phyloP scores from a whole-genome alignment of 2,329 filamentous ascomycete species.

The Dichotomopilus funicola region DNA sequence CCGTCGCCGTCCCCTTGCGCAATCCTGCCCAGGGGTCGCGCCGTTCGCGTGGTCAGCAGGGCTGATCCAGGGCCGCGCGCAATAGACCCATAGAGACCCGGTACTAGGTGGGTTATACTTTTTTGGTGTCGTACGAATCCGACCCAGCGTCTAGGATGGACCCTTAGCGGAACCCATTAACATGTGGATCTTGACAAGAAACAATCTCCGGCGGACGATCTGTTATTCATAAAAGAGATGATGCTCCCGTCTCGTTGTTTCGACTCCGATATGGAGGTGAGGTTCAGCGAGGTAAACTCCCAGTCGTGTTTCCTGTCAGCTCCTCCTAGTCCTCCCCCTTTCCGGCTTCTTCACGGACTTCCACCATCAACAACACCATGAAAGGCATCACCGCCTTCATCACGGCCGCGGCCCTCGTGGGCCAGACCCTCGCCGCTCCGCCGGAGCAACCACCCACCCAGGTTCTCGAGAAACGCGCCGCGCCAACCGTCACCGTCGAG shows the following conservation, averaged over 20 bases:
- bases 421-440: constrained; percentile 20
- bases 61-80: not conserved
- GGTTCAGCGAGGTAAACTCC: constrained; percentile 7
- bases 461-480: constrained; percentile 37
- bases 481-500: constrained; percentile 47
- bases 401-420: constrained; percentile 18
- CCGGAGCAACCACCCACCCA: constrained; percentile 23
- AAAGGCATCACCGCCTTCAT: constrained; percentile 20
- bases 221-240: constrained; percentile 9
- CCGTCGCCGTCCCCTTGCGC: constrained; percentile 14
- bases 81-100: too few relatives aligned
- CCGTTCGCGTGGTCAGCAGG: constrained; percentile 20
- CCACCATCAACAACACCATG: constrained; percentile 17
- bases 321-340: not conserved
- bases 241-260: not conserved
- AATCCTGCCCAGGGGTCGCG: constrained; percentile 17
- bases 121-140: not conserved
- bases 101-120: not conserved
- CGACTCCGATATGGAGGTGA: not conserved
- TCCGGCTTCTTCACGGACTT: not conserved
- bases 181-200: constrained; percentile 3
- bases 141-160: constrained; percentile 3
- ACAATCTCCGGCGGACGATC: too few relatives aligned
- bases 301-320: not conserved
- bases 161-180: not conserved